Evolutionary conservation across 1,284 basidiomycete species (phyloP), one percentile per base, ranked within the genome.

Genomic region (Butyriboletus appendiculatus): DNA sequence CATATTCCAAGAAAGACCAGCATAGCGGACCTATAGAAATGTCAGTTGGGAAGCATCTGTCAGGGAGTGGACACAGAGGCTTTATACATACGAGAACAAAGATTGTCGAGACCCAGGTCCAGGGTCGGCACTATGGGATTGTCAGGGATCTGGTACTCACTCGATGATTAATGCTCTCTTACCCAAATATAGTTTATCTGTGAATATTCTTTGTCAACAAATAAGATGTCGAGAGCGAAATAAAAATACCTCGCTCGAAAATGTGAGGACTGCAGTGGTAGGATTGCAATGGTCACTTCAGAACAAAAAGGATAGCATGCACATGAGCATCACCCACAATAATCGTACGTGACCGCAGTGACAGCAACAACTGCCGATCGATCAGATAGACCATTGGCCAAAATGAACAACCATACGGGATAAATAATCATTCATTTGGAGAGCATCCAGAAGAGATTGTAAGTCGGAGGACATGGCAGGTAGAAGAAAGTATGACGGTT

Each of bases 341-440:
- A 39, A 39, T 62, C 61, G 28, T 62, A 65, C 10, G 9, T 28
- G 1, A 58, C 48, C 5, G 2, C 22, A 8, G 48, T 30, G 20
- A 50, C 18, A 2, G 39, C 5, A 7, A 52, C 4, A 8, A 58
- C 59, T 60, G 32, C 0, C 9, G 12, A 7, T 38, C 5, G 6
- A n/a, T 48, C 0, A 54, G 35, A 46, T 37, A 4, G 7, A 11
- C 22, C 16, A 12, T 5, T 12, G 22, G 26, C 4, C 0, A 8
- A 16, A 33, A 11, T 9, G 18, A 20, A 1, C 1, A 16, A 30
- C 1, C 58, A 2, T 26, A 61, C 58, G 8, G 4, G 39, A 20
- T 15, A 18, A 1, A 14, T 26, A 50, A 11, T 39, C 10, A 12
- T 15, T 10, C 5, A 22, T 15, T 33, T 30, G 14, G n/a, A 39